Percentiles rank a stretch among this genome's conserved stretches.
Evolutionary conservation across 2,329 filamentous ascomycete genomes (phyloP).

Genomic region (Paecilomyces dactylethromorphus): DNA sequence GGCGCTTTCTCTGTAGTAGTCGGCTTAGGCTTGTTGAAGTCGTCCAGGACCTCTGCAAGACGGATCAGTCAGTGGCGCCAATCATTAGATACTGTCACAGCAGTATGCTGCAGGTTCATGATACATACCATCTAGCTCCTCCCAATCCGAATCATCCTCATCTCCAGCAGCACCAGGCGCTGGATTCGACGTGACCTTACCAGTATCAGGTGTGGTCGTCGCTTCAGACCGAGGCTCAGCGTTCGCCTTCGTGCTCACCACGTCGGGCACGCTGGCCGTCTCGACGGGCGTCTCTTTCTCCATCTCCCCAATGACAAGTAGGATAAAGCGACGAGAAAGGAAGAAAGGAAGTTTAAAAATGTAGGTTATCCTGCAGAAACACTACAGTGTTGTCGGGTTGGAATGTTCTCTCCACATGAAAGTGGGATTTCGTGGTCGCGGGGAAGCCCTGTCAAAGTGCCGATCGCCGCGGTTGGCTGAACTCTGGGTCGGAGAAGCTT

Average conservation of each 20-base stretch:
- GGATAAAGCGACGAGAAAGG: not conserved
- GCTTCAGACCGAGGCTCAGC: not conserved
- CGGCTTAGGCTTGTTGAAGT: constrained; percentile 63
- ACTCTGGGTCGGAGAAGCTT: not conserved
- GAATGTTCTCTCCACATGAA: not conserved
- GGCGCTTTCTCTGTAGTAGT: constrained; percentile 18
- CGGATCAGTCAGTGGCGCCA: not conserved
- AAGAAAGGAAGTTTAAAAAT: not conserved
- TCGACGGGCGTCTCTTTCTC: not conserved
- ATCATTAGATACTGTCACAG: not conserved
- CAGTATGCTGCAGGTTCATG: constrained; percentile 14
- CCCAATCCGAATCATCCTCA: constrained; percentile 71
- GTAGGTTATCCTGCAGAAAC: not conserved
- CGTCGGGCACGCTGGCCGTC: not conserved
- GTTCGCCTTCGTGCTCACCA: not conserved
- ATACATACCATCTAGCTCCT: constrained; percentile 76
- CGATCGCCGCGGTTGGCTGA: not conserved
- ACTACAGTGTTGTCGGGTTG: not conserved
- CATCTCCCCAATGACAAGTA: not conserved
- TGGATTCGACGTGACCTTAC: not conserved
- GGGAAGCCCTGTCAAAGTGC: not conserved
- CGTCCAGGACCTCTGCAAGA: constrained; percentile 70
- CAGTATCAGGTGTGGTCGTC: not conserved
- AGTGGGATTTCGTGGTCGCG: not conserved
- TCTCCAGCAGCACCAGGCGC: constrained; percentile 1